Percentiles rank a stretch among this genome's conserved stretches.
phyloP scores from a whole-genome alignment of 2,329 filamentous ascomycete species.

The Phyllachora maydis region DNA sequence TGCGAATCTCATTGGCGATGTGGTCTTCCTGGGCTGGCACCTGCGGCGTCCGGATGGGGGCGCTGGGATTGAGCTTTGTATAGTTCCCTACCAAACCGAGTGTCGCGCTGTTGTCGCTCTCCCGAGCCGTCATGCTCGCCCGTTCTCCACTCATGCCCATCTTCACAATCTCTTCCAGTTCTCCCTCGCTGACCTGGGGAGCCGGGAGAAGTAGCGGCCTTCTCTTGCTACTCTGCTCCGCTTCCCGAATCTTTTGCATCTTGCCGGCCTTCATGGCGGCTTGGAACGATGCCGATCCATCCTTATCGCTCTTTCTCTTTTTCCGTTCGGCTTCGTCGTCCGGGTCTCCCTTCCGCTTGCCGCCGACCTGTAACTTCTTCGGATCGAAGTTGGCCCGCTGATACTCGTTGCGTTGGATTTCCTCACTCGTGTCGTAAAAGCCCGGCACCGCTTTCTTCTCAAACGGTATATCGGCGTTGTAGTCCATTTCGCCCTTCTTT shows the following conservation, averaged over 20 bases:
- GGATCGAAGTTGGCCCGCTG: slow-evolving; percentile 79
- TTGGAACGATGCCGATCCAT: slow-evolving; percentile 59
- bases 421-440: slow-evolving; percentile 85
- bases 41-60: slow-evolving; percentile 79
- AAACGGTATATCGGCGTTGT: slow-evolving; percentile 97
- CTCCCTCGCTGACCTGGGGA: slow-evolving; percentile 80
- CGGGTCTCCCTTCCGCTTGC: slow-evolving; percentile 81
- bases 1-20: slow-evolving; percentile 89
- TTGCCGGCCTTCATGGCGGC: slow-evolving; percentile 86
- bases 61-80: slow-evolving; percentile 55
- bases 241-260: slow-evolving; percentile 84
- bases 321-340: slow-evolving; percentile 70
- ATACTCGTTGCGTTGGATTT: slow-evolving; percentile 60
- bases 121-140: slow-evolving; percentile 53
- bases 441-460: slow-evolving; percentile 77
- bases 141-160: slow-evolving; percentile 90
- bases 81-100: slow-evolving; percentile 78
- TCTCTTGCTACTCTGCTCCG: slow-evolving; percentile 90
- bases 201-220: slow-evolving; percentile 63
- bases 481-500: slow-evolving; percentile 97
- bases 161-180: slow-evolving; percentile 95
- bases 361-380: slow-evolving; percentile 67
- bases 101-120: slow-evolving; percentile 69
- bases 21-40: slow-evolving; percentile 86
- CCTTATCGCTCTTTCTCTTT: slow-evolving; percentile 74